Evolutionary conservation across 495 filamentous ascomycete genomes (phyloP), one percentile per base, ranked within the genome.

Genomic region (Penicillium lividum): DNA sequence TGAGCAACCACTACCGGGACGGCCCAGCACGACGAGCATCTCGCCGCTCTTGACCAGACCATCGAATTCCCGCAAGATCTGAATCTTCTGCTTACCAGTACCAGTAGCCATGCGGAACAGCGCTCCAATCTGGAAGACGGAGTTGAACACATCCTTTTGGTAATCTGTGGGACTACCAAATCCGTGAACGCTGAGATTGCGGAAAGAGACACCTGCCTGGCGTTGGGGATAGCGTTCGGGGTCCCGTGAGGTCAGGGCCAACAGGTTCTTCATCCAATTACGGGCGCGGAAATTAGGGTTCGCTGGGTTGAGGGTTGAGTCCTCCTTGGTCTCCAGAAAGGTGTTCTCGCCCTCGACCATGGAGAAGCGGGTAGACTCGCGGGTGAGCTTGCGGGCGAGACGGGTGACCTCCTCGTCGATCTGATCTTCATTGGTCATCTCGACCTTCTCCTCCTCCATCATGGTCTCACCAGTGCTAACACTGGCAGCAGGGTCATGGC

Each of bases 1-100:
- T 13, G 86, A 85, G 58, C 86, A 89, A 28, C 88, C 87, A 57
- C 81, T 82, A 52, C 87, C 91, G 13, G 90, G 91, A 25, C 86
- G 84, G 16, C 89, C 91, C 22, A 93, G 78, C 0, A 93, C 90
- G 16, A 93, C 78, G 42, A 94, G 75, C 86, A 91, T 91, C 74
- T 94, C 90, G 13, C 91, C 90, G 27, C 82, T 84, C 60, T 82
- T 82, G 3, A 93, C 77, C 7, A 92, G 66, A 2, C 90, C 91
- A 52, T 89, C 86, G 63, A 93, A 90, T 31, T 84, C 73, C 30
- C 83, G 83, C 31, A 94, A 75, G 55, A 93, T 92, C 36, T 90
- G 71, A 68, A 88, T 86, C 67, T 82, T 80, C 40, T 83, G 72
- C 68, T 82, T 77, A 6, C 78, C 77, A 29, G 73, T 69, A 16